Evolutionary conservation across 78 protist genomes (phyloP).

Genomic region (Blattamonas nauphoetae): DNA sequence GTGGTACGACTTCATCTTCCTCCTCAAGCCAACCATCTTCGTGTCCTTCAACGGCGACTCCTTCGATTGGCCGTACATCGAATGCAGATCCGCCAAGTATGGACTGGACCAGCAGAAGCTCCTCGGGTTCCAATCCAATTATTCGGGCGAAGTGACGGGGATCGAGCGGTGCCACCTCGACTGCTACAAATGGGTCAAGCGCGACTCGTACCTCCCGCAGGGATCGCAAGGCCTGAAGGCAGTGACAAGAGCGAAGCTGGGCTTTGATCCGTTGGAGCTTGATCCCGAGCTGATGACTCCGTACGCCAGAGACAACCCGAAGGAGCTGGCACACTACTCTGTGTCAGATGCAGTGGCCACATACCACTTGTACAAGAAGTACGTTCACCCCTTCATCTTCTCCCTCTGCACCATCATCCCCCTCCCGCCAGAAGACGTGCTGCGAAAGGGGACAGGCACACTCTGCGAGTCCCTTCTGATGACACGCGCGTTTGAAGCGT

Average conservation of each 20-base stretch:
- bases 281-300: conserved; percentile 93
- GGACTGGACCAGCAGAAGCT: conserved; percentile 50
- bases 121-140: not conserved
- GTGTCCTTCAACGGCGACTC: conserved; percentile 97
- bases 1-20: not conserved
- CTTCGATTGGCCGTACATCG: conserved; percentile 98
- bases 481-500: conserved; percentile 63
- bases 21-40: conserved; percentile 60
- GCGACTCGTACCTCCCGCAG: conserved; percentile 97
- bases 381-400: conserved; percentile 14
- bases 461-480: conserved; percentile 92
- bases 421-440: conserved; percentile 88
- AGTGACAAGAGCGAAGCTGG: conserved; percentile 80
- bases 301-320: conserved; percentile 65
- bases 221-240: conserved; percentile 89
- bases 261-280: conserved; percentile 92
- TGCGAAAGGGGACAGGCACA: conserved; percentile 95
- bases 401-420: conserved; percentile 80
- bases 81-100: conserved; percentile 52
- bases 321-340: conserved; percentile 85
- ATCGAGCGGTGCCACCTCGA: conserved; percentile 76
- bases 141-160: conserved; percentile 44
- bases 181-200: conserved; percentile 91
- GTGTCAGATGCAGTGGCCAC: conserved; percentile 99
- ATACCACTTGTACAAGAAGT: conserved; percentile 63